Conservation (phyloP, 345 rosid species). For the Litchi chinensis region DNA sequence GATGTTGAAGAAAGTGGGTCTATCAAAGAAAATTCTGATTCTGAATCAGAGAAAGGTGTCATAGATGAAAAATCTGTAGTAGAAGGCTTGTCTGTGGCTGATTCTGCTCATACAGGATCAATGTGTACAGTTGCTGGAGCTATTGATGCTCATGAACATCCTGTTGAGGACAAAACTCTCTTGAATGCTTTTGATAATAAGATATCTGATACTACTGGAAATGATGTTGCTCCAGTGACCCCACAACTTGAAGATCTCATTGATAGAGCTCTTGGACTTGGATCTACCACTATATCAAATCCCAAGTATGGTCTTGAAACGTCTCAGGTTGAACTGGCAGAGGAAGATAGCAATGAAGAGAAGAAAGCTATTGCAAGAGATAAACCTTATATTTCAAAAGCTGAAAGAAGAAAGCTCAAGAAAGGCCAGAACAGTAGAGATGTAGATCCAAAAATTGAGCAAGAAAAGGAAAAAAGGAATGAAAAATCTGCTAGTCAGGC, state of each 20-base stretch:
- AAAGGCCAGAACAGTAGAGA: slow-evolving; percentile 56
- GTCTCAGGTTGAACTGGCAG: slow-evolving; percentile 41
- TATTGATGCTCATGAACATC: slow-evolving; percentile 31
- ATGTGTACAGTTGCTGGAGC: slow-evolving; percentile 26
- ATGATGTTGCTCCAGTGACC: slow-evolving; percentile 47
- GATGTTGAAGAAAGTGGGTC: slow-evolving; percentile 61
- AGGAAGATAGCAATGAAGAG: slow-evolving; percentile 49
- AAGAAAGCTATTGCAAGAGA: slow-evolving; percentile 46
- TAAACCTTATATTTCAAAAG: slow-evolving; percentile 79
- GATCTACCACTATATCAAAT: slow-evolving; percentile 53
- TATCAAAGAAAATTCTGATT: slow-evolving; percentile 48
- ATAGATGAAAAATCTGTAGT: slow-evolving; percentile 31
- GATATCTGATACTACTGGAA: slow-evolving; percentile 40
- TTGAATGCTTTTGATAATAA: slow-evolving; percentile 28
- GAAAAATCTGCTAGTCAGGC: slow-evolving; percentile 39
- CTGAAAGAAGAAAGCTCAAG: slow-evolving; percentile 92
- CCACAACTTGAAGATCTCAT: slow-evolving; percentile 88
- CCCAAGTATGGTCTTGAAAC: slow-evolving; percentile 46
- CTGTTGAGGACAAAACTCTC: slow-evolving; percentile 25
- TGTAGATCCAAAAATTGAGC: slow-evolving; percentile 36
- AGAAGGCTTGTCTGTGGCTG: slow-evolving; percentile 7
- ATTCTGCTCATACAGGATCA: slow-evolving; percentile 9
- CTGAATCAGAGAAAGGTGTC: slow-evolving; percentile 61
- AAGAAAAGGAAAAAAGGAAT: slow-evolving; percentile 45
- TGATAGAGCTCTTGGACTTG: slow-evolving; percentile 94